These are phyloP conservation scores for Emiliania huxleyi DNA, from an alignment of 78 protist species.

Conservation along the genomic window DNA sequence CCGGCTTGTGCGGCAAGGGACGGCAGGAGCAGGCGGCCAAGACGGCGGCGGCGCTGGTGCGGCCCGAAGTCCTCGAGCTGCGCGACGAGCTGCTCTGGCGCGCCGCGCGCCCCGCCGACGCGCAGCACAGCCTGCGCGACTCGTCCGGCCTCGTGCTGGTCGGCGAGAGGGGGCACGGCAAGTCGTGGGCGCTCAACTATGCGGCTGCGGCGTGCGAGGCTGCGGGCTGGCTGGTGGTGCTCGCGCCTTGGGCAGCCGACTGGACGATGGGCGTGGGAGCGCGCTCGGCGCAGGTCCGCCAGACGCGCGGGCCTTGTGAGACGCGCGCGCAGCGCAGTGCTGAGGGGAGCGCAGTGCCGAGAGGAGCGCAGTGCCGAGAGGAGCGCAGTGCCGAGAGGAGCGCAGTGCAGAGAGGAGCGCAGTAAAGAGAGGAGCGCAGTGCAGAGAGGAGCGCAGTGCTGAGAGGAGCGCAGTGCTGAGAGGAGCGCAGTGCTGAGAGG, in stretches of 20 bases:
- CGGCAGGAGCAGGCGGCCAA: neutral
- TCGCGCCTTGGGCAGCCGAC: neutral
- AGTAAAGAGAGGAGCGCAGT: too few species aligned
- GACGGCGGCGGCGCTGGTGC: neutral
- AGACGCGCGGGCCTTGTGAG: too few species aligned
- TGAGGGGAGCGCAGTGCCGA: too few species aligned
- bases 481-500: too few species aligned
- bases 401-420: too few species aligned
- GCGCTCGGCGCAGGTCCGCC: neutral
- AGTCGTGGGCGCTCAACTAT: neutral
- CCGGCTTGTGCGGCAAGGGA: neutral
- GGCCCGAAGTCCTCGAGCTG: neutral
- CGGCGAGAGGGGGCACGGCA: neutral
- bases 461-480: too few species aligned
- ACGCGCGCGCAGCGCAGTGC: too few species aligned
- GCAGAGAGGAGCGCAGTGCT: too few species aligned
- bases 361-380: too few species aligned
- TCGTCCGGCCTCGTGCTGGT: neutral
- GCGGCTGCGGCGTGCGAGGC: neutral
- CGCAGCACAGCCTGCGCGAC: neutral
- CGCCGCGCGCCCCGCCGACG: neutral
- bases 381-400: too few species aligned
- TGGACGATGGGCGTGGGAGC: neutral
- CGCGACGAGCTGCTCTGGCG: neutral
- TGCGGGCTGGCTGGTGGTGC: neutral